These are phyloP conservation scores for Blastobotrys ciferrii DNA, from an alignment of 1,139 yeast species.

Conservation along the genomic window DNA sequence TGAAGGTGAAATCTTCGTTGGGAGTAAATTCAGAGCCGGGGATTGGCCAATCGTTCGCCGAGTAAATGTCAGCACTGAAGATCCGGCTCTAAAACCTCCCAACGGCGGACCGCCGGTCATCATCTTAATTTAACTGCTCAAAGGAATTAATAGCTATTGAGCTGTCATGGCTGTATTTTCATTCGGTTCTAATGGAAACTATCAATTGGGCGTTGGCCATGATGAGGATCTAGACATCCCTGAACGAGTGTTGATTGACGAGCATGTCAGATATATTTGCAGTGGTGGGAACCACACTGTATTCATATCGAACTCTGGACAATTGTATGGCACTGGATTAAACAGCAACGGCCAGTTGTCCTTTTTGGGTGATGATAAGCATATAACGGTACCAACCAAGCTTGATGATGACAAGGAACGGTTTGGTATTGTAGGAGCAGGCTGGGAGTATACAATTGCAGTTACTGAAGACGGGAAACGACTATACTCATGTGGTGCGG, in stretches of 20 bases:
- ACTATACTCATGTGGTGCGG: conserved; percentile 58
- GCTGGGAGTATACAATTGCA: conserved; percentile 75
- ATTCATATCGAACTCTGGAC: conserved; percentile 53
- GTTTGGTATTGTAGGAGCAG: conserved; percentile 45
- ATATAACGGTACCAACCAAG: conserved; percentile 15
- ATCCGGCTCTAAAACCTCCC: too few relatives aligned
- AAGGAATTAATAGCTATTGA: too few relatives aligned
- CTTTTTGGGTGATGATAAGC: conserved; percentile 30
- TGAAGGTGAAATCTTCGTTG: conserved; percentile 2
- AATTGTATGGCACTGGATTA: conserved; percentile 58
- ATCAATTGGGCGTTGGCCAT: conserved; percentile 67
- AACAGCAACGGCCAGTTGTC: conserved; percentile 54
- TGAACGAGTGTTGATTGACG: conserved; percentile 30
- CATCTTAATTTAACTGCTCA: neutral
- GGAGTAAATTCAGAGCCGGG: neutral
- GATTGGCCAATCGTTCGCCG: neutral
- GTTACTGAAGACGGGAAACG: conserved; percentile 41
- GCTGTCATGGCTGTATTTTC: conserved; percentile 36
- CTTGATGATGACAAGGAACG: conserved; percentile 13
- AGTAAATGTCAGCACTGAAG: conserved; percentile 4
- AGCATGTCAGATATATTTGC: conserved; percentile 34
- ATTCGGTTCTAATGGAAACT: conserved; percentile 84
- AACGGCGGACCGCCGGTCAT: conserved; percentile 1
- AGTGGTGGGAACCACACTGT: conserved; percentile 88
- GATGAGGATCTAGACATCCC: conserved; percentile 50